A percentile compares a stretch with the other conserved stretches of the same genome.
These are phyloP conservation scores for Eutypa lata DNA, from an alignment of 2,329 filamentous ascomycete species.

Conservation along the genomic window DNA sequence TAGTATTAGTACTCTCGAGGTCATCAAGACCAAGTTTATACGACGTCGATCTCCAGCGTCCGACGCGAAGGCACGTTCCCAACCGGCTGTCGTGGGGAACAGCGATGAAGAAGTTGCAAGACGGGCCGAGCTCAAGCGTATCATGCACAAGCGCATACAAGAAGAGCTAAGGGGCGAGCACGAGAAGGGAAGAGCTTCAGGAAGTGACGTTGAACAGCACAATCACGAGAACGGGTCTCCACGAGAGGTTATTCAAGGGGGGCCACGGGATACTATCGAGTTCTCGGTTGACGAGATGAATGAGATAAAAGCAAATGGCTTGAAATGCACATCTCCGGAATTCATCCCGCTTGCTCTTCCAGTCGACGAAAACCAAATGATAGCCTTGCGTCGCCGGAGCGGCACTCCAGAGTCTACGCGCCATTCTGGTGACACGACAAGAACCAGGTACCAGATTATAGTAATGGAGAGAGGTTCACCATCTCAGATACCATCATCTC, in stretches of 20 bases:
- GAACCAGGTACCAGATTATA: conserved; percentile 2
- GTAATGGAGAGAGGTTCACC: conserved; percentile 12
- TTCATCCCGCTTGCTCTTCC: conserved; percentile 6
- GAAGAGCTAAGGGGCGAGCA: conserved; percentile 52
- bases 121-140: conserved; percentile 52
- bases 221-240: conserved; percentile 25
- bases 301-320: conserved; percentile 9
- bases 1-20: conserved; percentile 39
- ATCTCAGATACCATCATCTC: conserved; percentile 17
- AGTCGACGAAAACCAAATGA: conserved; percentile 4
- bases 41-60: conserved; percentile 45
- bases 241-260: conserved; percentile 31
- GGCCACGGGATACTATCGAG: conserved; percentile 49
- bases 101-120: conserved; percentile 53
- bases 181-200: conserved; percentile 31
- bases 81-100: conserved; percentile 36
- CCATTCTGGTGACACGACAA: conserved; percentile 9
- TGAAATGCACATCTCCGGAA: conserved; percentile 2
- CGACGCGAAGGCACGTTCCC: conserved; percentile 36
- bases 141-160: conserved; percentile 56
- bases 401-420: conserved; percentile 11
- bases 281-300: conserved; percentile 33
- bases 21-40: conserved; percentile 43
- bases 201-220: conserved; percentile 19
- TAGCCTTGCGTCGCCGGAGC: conserved; percentile 8